Evolutionary conservation across 768 basidiomycete genomes (phyloP), one percentile per base, ranked within the genome.

Genomic region (Auriculariales sp.): DNA sequence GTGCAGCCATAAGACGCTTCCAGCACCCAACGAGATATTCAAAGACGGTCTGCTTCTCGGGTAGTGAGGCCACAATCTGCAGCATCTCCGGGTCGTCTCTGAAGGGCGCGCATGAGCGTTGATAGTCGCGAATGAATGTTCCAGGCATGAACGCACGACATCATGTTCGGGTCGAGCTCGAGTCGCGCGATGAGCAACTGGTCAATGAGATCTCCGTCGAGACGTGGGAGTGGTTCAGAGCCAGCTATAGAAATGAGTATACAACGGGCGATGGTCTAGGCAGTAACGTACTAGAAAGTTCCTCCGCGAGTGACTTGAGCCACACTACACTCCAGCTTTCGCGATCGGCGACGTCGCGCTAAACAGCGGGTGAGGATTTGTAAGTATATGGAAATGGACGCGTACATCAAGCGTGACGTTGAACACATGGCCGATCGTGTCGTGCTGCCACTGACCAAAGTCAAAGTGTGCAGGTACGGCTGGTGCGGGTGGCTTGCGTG

Each of bases 11-110:
- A 34, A 85, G 56, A n/a, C 93, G 76, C 64, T 88, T 91, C 94
- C 94, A 99, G 58, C 85, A 83, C 17, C 83, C 83, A 7, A 89
- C 74, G 22, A 99, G 71, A 61, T 90, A 98, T 59, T 95, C 89
- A 52, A 94, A 90, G 0, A 78, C 72, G 0, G 93, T 91, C 62
- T 90, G 79, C 49, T 79, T 65, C 6, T 75, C 55, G 7, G 91
- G 89, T 15, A 97, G 68, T 22, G 83, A 83, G 2, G 84, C 84
- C 1, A 88, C 63, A 15, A 87, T 79, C 4, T 79, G 68, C 30
- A 82, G 66, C 60, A 78, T 84, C 19, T 86, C 83, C n/a, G 81
- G 62, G 55, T 88, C 85, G 59, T 81, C 79, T 46, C 83, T 89
- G 55, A 12, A 45, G 17, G 12, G 11, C 31, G 14, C 22, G 50